Base-by-base conservation (phyloP, 805 yeast species). In the Yamadazyma takamatsuzukensis region DNA sequence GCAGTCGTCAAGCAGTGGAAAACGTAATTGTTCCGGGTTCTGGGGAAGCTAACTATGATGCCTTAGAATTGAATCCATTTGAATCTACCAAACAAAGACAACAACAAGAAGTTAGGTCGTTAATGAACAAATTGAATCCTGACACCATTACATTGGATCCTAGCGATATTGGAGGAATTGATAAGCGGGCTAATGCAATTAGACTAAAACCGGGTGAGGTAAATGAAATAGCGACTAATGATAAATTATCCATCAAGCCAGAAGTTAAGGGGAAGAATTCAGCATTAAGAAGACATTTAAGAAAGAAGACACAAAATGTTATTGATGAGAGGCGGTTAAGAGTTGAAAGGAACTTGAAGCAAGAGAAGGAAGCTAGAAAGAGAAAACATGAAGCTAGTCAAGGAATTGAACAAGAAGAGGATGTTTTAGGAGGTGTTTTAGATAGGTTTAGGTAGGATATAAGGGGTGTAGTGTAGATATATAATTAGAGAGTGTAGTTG, bases 41-140 rank as follows among this genome's bases (percentile, higher is more conserved):
- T 25, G 98, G 98, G 68, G 98, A 93, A 64, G 96, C 98, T 41
- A 93, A 93, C 62, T 88, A 76, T 57, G 98, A 93, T 66, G 88
- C 97, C 3, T 60, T 88, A 56, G 98, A 93, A 61, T 61, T 79
- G 50, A 93, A 93, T 58, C 98, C 98, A 42, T 93, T 72, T 62
- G 96, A 87, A 59, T 76, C 96, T 7, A 78, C 84, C 34, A 82
- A 85, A 55, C 97, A 89, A 64, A 81, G 97, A 69, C 95, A 90
- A 60, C 90, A 90, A 63, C 72, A 76, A 28, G 98, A 93, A 68
- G 95, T 93, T 22, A 78, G 90, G 53, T 61, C 82, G 2, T 70
- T 93, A 56, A 62, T 93, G 53, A 85, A 90, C 63, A 93, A 93
- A 61, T 68, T 93, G 45, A 80, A 83, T 45, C 94, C 97, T 5